Conservation (phyloP, 768 basidiomycete species). For the Pleurotus giganteus region DNA sequence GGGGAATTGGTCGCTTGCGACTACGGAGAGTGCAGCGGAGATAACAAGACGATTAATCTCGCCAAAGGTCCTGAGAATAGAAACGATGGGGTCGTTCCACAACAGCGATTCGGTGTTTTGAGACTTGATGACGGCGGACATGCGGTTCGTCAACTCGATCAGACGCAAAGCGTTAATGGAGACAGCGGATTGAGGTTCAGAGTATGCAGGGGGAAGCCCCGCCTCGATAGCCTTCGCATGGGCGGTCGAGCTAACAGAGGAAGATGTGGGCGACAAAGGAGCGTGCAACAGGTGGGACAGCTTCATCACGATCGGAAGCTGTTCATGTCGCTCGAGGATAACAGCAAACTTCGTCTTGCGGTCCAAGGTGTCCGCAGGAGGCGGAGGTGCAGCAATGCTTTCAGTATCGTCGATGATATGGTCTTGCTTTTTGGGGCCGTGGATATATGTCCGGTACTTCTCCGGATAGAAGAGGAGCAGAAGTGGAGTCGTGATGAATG, state of each 20-base stretch:
- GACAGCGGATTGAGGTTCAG: slow-evolving; percentile 22
- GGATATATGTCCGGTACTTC: slow-evolving; percentile 41
- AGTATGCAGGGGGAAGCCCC: slow-evolving; percentile 7
- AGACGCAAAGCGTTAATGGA: slow-evolving; percentile 79
- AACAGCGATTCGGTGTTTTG: slow-evolving; percentile 71
- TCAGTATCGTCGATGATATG: slow-evolving; percentile 20
- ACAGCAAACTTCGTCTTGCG: slow-evolving; percentile 66
- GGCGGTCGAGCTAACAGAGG: not conserved
- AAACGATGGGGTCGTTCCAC: slow-evolving; percentile 67
- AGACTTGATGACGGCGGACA: slow-evolving; percentile 82
- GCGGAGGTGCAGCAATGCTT: slow-evolving; percentile 4
- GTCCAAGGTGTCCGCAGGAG: slow-evolving; percentile 34
- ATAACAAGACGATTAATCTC: slow-evolving; percentile 66
- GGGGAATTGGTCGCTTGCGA: slow-evolving; percentile 73
- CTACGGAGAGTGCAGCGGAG: slow-evolving; percentile 69
- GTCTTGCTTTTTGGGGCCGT: slow-evolving; percentile 20
- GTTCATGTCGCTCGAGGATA: slow-evolving; percentile 79
- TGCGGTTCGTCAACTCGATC: slow-evolving; percentile 86
- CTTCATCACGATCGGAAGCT: slow-evolving; percentile 80
- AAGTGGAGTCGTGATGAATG: slow-evolving; percentile 83
- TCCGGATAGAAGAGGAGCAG: slow-evolving; percentile 76
- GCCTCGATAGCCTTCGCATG: slow-evolving; percentile 31
- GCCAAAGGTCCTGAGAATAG: slow-evolving; percentile 77
- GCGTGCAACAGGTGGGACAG: slow-evolving; percentile 70
- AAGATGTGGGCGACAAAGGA: slow-evolving; percentile 6